Percentiles rank a stretch among this genome's conserved stretches.
phyloP scores from a whole-genome alignment of 2,329 filamentous ascomycete species.

The Thielaviopsis musarum region DNA sequence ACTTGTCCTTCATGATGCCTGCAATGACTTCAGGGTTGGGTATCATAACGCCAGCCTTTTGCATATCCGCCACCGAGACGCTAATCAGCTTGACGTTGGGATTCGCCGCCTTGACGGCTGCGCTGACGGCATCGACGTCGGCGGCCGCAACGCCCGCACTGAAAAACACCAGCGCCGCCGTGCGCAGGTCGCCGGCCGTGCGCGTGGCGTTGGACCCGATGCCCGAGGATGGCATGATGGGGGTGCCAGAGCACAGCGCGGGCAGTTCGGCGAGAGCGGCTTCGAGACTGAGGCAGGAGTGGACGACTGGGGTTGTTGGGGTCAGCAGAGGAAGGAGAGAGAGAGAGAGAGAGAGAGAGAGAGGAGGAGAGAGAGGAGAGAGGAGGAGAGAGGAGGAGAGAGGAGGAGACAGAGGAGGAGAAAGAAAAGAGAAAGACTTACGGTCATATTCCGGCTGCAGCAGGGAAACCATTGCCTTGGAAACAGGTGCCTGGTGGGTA shows the following conservation, averaged over 20 bases:
- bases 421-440: neutral
- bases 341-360: neutral
- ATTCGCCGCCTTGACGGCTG: neutral
- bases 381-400: neutral
- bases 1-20: conserved; percentile 10
- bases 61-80: neutral
- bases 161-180: conserved; percentile 4
- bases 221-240: neutral
- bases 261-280: conserved; percentile 8
- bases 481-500: conserved; percentile 7
- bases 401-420: too few species aligned
- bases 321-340: neutral
- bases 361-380: too few species aligned
- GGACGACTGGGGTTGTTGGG: conserved; percentile 4
- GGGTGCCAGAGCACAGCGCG: conserved; percentile 2
- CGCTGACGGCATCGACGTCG: conserved; percentile 2
- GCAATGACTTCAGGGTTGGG: conserved; percentile 7
- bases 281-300: conserved; percentile 3
- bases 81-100: neutral
- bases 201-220: conserved; percentile 9
- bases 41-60: neutral
- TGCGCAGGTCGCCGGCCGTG: neutral
- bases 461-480: conserved; percentile 4
- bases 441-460: conserved; percentile 12
- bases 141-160: neutral